phyloP scores from a whole-genome alignment of 1,284 basidiomycete genomes.

The Malassezia nana region DNA sequence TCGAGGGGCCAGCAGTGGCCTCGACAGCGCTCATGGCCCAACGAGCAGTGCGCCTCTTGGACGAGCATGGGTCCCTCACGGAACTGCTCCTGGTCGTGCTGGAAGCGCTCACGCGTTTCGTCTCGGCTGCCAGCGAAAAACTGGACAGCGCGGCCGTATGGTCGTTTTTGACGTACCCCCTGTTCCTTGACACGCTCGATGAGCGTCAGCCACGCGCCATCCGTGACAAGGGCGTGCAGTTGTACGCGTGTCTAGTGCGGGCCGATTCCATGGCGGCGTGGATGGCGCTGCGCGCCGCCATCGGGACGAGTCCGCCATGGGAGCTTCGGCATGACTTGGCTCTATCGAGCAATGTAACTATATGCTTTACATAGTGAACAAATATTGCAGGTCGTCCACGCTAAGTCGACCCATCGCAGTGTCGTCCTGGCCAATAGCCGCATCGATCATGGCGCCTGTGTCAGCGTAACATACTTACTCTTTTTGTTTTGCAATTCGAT shows the following conservation, averaged over 20 bases:
- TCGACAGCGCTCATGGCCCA: background rate
- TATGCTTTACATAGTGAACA: slow-evolving; percentile 34
- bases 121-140: background rate
- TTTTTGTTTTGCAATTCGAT: slow-evolving; percentile 85
- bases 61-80: slow-evolving; percentile 1
- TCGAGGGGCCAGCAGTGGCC: background rate
- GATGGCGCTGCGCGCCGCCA: slow-evolving; percentile 8
- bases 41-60: background rate
- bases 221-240: background rate
- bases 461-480: slow-evolving; percentile 62
- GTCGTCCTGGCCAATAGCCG: slow-evolving; percentile 46
- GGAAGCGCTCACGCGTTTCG: background rate
- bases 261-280: slow-evolving; percentile 5
- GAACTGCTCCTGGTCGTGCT: background rate
- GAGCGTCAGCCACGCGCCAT: slow-evolving; percentile 5
- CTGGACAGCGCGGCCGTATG: background rate
- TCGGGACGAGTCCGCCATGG: background rate
- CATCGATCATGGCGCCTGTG: slow-evolving; percentile 51
- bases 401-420: slow-evolving; percentile 44
- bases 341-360: background rate
- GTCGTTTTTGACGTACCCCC: slow-evolving; percentile 5
- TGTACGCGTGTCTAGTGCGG: slow-evolving; percentile 1
- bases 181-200: slow-evolving; percentile 11
- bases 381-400: slow-evolving; percentile 41
- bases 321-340: background rate